A percentile compares a stretch with the other conserved stretches of the same genome.
phyloP scores from a whole-genome alignment of 306 rosid genomes.

The Citrullus colocynthis region DNA sequence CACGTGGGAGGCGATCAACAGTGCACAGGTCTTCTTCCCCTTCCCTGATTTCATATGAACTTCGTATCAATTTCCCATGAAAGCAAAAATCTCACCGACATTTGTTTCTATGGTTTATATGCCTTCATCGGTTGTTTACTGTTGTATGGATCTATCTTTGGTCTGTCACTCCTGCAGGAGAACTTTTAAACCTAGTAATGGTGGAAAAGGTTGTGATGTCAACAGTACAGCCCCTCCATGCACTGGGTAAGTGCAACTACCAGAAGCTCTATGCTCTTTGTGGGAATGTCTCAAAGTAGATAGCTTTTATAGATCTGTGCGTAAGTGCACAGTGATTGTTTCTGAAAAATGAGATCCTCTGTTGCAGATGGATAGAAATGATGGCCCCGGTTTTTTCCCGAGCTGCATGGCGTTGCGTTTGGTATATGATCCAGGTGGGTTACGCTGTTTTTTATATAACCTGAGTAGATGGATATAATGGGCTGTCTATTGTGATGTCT shows the following conservation, averaged over 20 bases:
- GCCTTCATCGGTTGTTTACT: not conserved
- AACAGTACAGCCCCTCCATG: slow-evolving; percentile 82
- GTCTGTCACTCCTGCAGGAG: slow-evolving; percentile 43
- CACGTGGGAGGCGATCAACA: slow-evolving; percentile 46
- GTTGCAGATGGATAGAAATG: slow-evolving; percentile 90
- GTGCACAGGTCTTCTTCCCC: slow-evolving; percentile 65
- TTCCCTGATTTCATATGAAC: not conserved
- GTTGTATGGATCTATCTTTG: slow-evolving; percentile 8
- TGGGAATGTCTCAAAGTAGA: not conserved
- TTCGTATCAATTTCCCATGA: not conserved
- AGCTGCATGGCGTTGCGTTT: slow-evolving; percentile 88
- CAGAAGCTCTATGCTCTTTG: not conserved
- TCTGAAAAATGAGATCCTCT: not conserved
- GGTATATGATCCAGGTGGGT: slow-evolving; percentile 89
- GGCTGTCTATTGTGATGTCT: not conserved
- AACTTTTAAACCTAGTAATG: slow-evolving; percentile 33
- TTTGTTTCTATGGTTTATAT: not conserved
- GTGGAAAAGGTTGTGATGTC: slow-evolving; percentile 49
- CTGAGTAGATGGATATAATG: not conserved
- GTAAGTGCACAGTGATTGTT: not conserved
- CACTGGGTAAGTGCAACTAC: slow-evolving; percentile 49
- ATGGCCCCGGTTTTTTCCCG: slow-evolving; percentile 96
- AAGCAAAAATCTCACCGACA: not conserved
- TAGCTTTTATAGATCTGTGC: not conserved
- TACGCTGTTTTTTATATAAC: not conserved